Evolutionary conservation across 129 eudicot genomes (phyloP).

Genomic region (Saussurea involucrata): DNA sequence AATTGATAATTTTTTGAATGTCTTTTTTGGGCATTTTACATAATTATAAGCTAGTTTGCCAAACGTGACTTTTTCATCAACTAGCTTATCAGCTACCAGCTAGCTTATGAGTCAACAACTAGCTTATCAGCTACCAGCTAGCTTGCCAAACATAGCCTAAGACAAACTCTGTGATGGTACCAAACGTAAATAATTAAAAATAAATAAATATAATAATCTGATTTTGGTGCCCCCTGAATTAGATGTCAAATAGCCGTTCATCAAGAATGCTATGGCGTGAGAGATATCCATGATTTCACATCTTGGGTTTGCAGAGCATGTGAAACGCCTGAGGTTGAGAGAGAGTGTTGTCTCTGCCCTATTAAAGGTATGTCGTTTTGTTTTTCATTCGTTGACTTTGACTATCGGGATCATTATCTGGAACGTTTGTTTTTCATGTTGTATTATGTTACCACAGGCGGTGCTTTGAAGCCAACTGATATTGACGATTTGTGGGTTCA

Average conservation of each 20-base stretch:
- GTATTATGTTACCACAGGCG: slow-evolving; percentile 47
- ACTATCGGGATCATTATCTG: not conserved
- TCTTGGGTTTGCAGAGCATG: slow-evolving; percentile 97
- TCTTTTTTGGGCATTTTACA: too few relatives aligned
- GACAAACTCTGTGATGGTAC: not conserved
- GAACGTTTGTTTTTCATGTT: not conserved
- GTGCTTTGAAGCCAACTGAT: slow-evolving; percentile 93
- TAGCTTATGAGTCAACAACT: too few relatives aligned
- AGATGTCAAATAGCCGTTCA: slow-evolving; percentile 98
- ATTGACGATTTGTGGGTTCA: slow-evolving; percentile 81
- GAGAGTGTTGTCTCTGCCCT: slow-evolving; percentile 96
- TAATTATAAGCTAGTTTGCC: too few relatives aligned
- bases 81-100: too few relatives aligned
- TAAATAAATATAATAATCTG: not conserved
- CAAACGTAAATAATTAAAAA: not conserved
- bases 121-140: too few relatives aligned
- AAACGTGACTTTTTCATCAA: too few relatives aligned
- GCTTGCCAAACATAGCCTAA: too few relatives aligned
- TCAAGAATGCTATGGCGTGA: slow-evolving; percentile 94
- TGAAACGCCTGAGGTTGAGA: slow-evolving; percentile 72
- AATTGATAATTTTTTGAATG: too few relatives aligned
- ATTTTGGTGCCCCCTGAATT: slow-evolving; percentile 1
- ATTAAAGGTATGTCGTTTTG: slow-evolving; percentile 62
- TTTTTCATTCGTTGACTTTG: not conserved
- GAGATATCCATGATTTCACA: slow-evolving; percentile 61